Percentiles rank a stretch among this genome's conserved stretches.
Evolutionary conservation across 257 asterid genomes (phyloP).

Genomic region (Cynanchum wilfordii): DNA sequence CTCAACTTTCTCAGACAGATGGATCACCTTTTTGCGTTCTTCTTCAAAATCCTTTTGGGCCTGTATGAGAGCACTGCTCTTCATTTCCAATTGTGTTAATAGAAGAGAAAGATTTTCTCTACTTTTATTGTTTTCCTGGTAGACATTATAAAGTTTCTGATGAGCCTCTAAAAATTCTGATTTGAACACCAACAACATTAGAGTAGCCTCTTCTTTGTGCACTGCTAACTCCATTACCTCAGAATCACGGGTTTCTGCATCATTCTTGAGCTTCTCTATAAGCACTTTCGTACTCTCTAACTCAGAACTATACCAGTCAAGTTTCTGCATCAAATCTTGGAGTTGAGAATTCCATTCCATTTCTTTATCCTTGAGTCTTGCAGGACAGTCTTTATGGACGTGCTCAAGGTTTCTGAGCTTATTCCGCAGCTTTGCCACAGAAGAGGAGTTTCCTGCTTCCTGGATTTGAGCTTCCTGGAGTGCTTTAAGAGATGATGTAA

Average conservation of each 20-base stretch:
- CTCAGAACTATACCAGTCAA: conserved; percentile 37
- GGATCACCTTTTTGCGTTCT: conserved; percentile 45
- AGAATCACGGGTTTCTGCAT: conserved; percentile 59
- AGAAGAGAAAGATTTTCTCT: conserved; percentile 31
- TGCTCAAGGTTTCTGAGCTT: conserved; percentile 61
- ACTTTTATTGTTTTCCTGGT: conserved; percentile 26
- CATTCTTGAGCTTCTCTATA: conserved; percentile 48
- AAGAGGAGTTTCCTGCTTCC: conserved; percentile 52
- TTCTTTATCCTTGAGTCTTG: conserved; percentile 59
- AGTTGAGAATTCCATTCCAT: conserved; percentile 53
- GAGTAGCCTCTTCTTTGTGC: conserved; percentile 54
- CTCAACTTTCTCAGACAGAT: conserved; percentile 35
- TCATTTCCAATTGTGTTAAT: conserved; percentile 44
- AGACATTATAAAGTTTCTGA: conserved; percentile 34
- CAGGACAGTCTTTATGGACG: conserved; percentile 51
- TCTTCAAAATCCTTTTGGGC: conserved; percentile 55
- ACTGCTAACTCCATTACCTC: conserved; percentile 46
- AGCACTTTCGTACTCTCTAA: conserved; percentile 37
- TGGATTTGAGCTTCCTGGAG: conserved; percentile 73
- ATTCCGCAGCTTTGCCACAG: conserved; percentile 61
- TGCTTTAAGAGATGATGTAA: conserved; percentile 51
- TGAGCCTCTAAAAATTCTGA: conserved; percentile 55
- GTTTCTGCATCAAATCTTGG: conserved; percentile 48
- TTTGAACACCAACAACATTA: conserved; percentile 53
- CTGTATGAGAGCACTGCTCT: conserved; percentile 38